Percentiles rank a stretch among this genome's conserved stretches.
Conservation (phyloP, 305 asterid species). For the Fraxinus angustifolia region DNA sequence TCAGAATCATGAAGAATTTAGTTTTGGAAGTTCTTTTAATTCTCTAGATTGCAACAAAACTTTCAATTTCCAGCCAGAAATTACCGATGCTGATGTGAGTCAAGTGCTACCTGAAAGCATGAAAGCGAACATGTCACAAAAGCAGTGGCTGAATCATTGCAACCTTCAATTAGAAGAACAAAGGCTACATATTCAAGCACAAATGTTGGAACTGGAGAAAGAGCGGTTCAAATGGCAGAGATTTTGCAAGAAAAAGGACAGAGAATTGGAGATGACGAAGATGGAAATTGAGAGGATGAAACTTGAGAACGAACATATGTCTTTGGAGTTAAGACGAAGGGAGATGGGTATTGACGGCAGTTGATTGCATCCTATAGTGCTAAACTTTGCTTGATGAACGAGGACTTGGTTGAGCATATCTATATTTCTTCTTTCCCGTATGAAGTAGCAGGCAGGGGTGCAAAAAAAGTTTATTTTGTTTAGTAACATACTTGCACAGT, state of each 20-base stretch:
- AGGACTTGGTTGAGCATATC: background rate
- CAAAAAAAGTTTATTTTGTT: background rate
- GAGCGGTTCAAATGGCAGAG: conserved; percentile 77
- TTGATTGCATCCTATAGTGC: background rate
- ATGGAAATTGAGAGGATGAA: conserved; percentile 73
- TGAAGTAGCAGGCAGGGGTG: background rate
- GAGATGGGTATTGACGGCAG: conserved; percentile 43
- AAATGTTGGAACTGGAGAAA: conserved; percentile 69
- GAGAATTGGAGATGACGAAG: conserved; percentile 53
- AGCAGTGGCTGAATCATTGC: conserved; percentile 40
- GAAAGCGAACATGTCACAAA: conserved; percentile 30
- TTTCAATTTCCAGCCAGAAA: conserved; percentile 32
- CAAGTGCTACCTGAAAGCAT: conserved; percentile 30
- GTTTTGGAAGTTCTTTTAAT: conserved; percentile 19
- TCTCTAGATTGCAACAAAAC: conserved; percentile 22
- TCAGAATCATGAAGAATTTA: conserved; percentile 25
- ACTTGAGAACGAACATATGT: conserved; percentile 65
- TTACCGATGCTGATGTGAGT: conserved; percentile 30
- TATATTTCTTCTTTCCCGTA: background rate
- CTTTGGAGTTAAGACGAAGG: conserved; percentile 59
- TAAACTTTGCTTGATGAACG: background rate
- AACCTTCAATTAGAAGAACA: conserved; percentile 56
- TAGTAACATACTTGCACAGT: background rate
- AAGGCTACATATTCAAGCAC: conserved; percentile 55
- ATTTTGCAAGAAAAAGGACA: conserved; percentile 65